phyloP scores from a whole-genome alignment of 1,284 basidiomycete species.

The Papiliotrema terrestris region DNA sequence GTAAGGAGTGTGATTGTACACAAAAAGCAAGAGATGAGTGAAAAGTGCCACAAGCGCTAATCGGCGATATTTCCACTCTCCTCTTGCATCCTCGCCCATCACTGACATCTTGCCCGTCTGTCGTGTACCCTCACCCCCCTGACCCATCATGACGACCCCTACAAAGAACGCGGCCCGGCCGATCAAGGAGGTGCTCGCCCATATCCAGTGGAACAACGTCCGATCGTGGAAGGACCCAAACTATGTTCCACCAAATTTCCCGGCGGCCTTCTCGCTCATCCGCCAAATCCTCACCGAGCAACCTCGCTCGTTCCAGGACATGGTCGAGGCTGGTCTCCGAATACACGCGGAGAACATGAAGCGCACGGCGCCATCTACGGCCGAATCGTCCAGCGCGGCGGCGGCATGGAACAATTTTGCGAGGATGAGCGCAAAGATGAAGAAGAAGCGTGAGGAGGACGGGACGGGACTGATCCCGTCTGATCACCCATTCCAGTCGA shows the following conservation, averaged over 20 bases:
- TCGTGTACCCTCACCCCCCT: no score
- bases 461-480: conserved; percentile 21
- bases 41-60: conserved; percentile 1
- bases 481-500: conserved; percentile 39
- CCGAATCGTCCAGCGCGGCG: neutral
- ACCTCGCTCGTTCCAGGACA: conserved; percentile 34
- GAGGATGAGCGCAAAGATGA: conserved; percentile 5
- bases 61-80: neutral
- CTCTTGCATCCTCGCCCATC: neutral
- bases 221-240: neutral
- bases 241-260: neutral
- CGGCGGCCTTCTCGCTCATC: conserved; percentile 35
- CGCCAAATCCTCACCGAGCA: conserved; percentile 25
- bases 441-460: conserved; percentile 8
- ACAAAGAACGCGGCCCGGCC: no score
- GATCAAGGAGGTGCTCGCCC: no score
- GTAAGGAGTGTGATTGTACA: neutral
- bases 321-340: conserved; percentile 28
- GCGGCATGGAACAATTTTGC: neutral
- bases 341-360: neutral
- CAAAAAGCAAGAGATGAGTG: neutral
- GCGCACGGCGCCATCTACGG: neutral
- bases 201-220: neutral
- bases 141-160: no score
- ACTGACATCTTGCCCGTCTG: no score